A percentile compares a stretch with the other conserved stretches of the same genome.
Conservation (phyloP, 108 stramenopile genomes). For the Skeletonema menzelii region DNA sequence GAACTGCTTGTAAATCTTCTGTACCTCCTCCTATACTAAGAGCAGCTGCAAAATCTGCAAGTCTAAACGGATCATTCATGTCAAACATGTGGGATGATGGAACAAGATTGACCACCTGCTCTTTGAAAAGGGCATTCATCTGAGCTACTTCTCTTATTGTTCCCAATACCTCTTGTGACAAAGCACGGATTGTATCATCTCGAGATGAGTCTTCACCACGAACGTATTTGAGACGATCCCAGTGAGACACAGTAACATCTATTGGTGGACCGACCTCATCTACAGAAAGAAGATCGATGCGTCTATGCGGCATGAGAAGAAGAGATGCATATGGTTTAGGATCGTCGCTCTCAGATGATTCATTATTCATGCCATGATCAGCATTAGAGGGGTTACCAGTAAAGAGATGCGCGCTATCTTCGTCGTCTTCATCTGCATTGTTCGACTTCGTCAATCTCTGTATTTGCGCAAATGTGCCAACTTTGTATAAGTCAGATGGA, state of each 20-base stretch:
- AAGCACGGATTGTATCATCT: slow-evolving; percentile 89
- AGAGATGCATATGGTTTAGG: slow-evolving; percentile 53
- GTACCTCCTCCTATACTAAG: slow-evolving; percentile 82
- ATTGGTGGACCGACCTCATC: slow-evolving; percentile 90
- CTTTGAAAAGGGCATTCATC: slow-evolving; percentile 91
- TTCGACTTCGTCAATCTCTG: slow-evolving; percentile 53
- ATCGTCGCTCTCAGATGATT: slow-evolving; percentile 13
- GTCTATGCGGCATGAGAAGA: slow-evolving; percentile 87
- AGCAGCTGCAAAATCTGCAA: slow-evolving; percentile 95
- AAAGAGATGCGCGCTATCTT: not conserved
- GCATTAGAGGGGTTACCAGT: slow-evolving; percentile 7
- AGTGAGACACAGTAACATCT: slow-evolving; percentile 88
- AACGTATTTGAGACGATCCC: slow-evolving; percentile 76
- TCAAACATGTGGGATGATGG: slow-evolving; percentile 70
- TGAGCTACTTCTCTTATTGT: slow-evolving; percentile 94
- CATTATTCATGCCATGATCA: slow-evolving; percentile 8
- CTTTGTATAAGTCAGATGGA: slow-evolving; percentile 68
- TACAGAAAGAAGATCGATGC: slow-evolving; percentile 76
- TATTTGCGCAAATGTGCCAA: slow-evolving; percentile 89
- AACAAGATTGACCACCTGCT: slow-evolving; percentile 79
- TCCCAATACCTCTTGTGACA: slow-evolving; percentile 93
- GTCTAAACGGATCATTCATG: slow-evolving; percentile 91
- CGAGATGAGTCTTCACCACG: slow-evolving; percentile 41
- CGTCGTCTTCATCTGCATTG: slow-evolving; percentile 12
- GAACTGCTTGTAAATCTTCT: slow-evolving; percentile 89